Percentiles rank a stretch among this genome's conserved stretches.
Evolutionary conservation across 345 rosid species (phyloP).

Genomic region (Zanthoxylum bungeanum): DNA sequence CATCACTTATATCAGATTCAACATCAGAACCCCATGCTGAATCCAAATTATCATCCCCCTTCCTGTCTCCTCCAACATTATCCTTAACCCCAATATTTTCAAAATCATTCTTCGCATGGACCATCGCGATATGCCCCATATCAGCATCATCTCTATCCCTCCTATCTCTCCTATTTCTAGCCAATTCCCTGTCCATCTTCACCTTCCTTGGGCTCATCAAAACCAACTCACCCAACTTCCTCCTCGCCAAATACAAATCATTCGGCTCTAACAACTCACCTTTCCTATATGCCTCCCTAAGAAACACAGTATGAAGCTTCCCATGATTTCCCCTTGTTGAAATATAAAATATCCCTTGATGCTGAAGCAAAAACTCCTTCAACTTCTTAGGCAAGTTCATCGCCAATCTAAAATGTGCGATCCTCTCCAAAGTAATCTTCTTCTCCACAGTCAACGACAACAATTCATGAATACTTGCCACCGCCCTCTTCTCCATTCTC

Average conservation of each 20-base stretch:
- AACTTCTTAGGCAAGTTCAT: constrained; percentile 79
- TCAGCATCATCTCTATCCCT: constrained; percentile 40
- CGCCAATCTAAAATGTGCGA: constrained; percentile 80
- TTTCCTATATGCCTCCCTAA: constrained; percentile 78
- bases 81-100: constrained; percentile 15
- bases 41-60: constrained; percentile 8
- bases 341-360: constrained; percentile 89
- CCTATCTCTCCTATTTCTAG: constrained; percentile 46
- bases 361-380: constrained; percentile 86
- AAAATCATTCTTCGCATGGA: constrained; percentile 19
- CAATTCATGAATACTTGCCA: constrained; percentile 85
- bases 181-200: constrained; percentile 60
- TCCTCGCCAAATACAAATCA: constrained; percentile 75
- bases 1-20: constrained; percentile 24
- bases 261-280: constrained; percentile 83
- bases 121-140: constrained; percentile 22
- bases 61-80: constrained; percentile 11
- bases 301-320: constrained; percentile 89
- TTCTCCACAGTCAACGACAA: constrained; percentile 76
- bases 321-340: constrained; percentile 95
- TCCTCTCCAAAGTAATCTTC: constrained; percentile 89
- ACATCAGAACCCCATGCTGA: constrained; percentile 23
- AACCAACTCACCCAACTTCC: constrained; percentile 77
- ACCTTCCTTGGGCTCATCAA: constrained; percentile 72
- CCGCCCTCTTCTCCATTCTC: constrained; percentile 94